Evolutionary conservation across 73 alveolate genomes (phyloP).

Genomic region (Tetrahymena borealis): DNA sequence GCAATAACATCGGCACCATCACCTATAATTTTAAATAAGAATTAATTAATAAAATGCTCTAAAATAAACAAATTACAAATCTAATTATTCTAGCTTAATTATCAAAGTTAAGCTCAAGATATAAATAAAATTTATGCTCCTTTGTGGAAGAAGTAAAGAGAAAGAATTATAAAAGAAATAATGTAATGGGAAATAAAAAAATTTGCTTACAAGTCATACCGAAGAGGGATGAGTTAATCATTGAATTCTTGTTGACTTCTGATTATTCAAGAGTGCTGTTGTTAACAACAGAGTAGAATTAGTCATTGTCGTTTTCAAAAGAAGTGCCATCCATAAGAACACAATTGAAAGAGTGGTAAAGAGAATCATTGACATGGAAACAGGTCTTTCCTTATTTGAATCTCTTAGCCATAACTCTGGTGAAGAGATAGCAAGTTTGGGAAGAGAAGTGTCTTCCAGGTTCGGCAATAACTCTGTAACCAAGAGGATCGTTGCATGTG

Average conservation of each 20-base stretch:
- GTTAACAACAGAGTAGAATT: conserved; percentile 31
- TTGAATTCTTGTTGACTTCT: background rate
- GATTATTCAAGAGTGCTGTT: background rate
- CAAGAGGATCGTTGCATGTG: conserved; percentile 23
- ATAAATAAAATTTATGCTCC: background rate
- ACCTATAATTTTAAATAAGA: background rate
- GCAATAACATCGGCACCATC: conserved; percentile 38
- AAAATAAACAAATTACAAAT: too few species aligned
- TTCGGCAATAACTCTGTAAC: conserved; percentile 41
- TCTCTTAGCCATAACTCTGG: conserved; percentile 33
- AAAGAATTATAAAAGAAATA: too few species aligned
- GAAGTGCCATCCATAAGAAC: conserved; percentile 38
- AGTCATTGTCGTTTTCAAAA: conserved; percentile 15
- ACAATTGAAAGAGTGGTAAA: conserved; percentile 36
- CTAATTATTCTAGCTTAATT: too few species aligned
- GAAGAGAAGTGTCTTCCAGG: conserved; percentile 43
- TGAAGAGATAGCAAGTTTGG: conserved; percentile 14
- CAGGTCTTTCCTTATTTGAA: conserved; percentile 12
- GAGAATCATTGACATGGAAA: conserved; percentile 33
- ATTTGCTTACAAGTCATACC: conserved; percentile 36
- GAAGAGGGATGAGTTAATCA: conserved; percentile 5
- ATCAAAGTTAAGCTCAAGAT: too few species aligned
- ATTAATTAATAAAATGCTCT: background rate
- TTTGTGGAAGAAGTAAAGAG: background rate
- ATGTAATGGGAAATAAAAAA: background rate